Evolutionary conservation across 2,329 filamentous ascomycete species (phyloP), one percentile per base, ranked within the genome.

Genomic region (Ceratocystis harringtonii): DNA sequence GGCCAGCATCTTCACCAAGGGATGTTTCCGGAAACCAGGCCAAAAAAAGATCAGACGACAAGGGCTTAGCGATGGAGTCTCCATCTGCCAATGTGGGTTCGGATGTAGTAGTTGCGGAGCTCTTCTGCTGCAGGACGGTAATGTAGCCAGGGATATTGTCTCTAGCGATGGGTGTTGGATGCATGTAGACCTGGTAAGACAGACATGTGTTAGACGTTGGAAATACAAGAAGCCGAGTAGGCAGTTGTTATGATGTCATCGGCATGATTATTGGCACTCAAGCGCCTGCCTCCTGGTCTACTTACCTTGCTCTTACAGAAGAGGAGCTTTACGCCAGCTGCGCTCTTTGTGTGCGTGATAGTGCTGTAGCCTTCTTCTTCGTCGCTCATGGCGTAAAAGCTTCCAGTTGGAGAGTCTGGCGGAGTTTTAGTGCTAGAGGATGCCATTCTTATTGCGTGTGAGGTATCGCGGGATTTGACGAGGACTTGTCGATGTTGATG

Each of bases 91-190:
- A 22, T 73, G 71, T 25, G 69, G 45, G 2, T 73, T 73, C 1
- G 70, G 70, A 4, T 74, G 71, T 2, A 72, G 72, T 75, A 63
- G 80, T 73, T 44, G 78, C 70, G 41, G 77, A 74, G 0, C 80
- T 80, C 74, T 95, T 96, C 73, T 99, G 92, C 74, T 99, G 90
- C 15, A 99, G 80, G 1, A 99, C 81, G 19, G 94, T 92, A 70
- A 99, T 86, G 74, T 94, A 99, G 58, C 94, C 94, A 3, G 90
- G 80, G 65, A 99, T 95, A 70, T 99, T 99, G 78, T 99, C 94
- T 77, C 92, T 96, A 66, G 92, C 83, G 0, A 90, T 95, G 0
- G 92, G 88, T 0, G 91, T 91, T 0, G 94, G 94, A 74, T 99
- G 94, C 55, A 99, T 87, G 73, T 97, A 99, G 74, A 99, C 94